Conservation (phyloP, 495 filamentous ascomycete genomes). For the Lasiosphaeria hispida region DNA sequence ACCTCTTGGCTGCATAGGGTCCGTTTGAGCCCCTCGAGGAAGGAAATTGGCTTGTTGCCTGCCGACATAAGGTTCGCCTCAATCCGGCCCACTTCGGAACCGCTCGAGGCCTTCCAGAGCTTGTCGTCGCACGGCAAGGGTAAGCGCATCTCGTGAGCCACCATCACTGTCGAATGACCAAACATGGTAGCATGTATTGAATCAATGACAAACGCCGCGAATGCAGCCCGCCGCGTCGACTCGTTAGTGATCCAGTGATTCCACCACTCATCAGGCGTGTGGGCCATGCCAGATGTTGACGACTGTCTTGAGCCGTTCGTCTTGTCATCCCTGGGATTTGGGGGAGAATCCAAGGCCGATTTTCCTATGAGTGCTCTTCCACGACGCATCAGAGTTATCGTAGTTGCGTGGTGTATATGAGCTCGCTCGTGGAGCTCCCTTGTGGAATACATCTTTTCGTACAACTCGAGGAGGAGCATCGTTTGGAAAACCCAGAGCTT, state of each 20-base stretch:
- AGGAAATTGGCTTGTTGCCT: slow-evolving; percentile 82
- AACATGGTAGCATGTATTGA: slow-evolving; percentile 98
- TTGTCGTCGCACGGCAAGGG: slow-evolving; percentile 92
- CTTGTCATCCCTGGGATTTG: slow-evolving; percentile 68
- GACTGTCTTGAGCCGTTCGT: slow-evolving; percentile 58
- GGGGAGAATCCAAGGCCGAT: slow-evolving; percentile 82
- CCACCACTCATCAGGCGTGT: slow-evolving; percentile 88
- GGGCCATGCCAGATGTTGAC: slow-evolving; percentile 54
- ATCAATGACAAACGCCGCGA: slow-evolving; percentile 93
- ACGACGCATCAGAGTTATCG: slow-evolving; percentile 90
- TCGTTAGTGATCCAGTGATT: slow-evolving; percentile 96
- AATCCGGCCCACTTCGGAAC: slow-evolving; percentile 81
- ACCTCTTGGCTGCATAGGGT: slow-evolving; percentile 86
- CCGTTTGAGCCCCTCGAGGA: slow-evolving; percentile 86
- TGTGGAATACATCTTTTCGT: slow-evolving; percentile 96
- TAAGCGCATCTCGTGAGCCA: slow-evolving; percentile 90
- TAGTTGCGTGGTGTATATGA: slow-evolving; percentile 96
- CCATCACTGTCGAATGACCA: slow-evolving; percentile 95
- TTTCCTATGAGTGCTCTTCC: slow-evolving; percentile 91
- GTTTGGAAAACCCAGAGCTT: slow-evolving; percentile 98
- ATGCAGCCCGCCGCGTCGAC: slow-evolving; percentile 83
- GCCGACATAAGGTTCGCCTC: slow-evolving; percentile 79
- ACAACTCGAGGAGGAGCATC: slow-evolving; percentile 82
- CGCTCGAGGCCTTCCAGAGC: slow-evolving; percentile 88
- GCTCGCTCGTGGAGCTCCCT: slow-evolving; percentile 89